phyloP scores from a whole-genome alignment of 2,329 filamentous ascomycete species.

The Exophiala aquamarina region DNA sequence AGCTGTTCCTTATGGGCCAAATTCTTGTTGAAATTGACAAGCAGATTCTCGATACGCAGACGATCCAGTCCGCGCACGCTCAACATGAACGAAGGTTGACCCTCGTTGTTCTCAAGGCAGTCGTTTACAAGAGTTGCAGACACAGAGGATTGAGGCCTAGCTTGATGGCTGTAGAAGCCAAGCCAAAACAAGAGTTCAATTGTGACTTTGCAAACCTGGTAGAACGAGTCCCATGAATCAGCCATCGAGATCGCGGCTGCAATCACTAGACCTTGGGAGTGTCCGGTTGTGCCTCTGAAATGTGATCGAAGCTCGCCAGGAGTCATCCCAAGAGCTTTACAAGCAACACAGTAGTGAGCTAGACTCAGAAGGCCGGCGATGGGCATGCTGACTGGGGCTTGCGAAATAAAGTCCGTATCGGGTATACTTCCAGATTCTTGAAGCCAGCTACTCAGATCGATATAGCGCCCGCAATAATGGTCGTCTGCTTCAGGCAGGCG shows the following conservation, averaged over 20 bases:
- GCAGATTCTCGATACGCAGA: conserved; percentile 21
- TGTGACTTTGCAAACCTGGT: conserved; percentile 29
- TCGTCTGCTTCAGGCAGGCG: background rate
- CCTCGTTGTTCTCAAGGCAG: conserved; percentile 23
- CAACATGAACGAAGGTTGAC: conserved; percentile 34
- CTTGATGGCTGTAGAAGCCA: conserved; percentile 32
- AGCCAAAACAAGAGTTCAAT: conserved; percentile 38
- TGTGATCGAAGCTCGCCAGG: conserved; percentile 33
- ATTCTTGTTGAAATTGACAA: conserved; percentile 27
- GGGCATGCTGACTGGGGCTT: conserved; percentile 41
- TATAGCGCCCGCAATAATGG: too few species aligned
- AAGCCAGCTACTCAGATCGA: background rate
- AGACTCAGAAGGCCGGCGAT: conserved; percentile 39
- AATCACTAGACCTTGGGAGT: conserved; percentile 41
- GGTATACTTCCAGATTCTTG: background rate
- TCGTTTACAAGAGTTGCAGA: conserved; percentile 3
- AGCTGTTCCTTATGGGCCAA: conserved; percentile 28
- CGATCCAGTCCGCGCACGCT: conserved; percentile 29
- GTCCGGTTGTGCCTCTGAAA: conserved; percentile 34
- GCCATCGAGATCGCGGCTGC: conserved; percentile 37
- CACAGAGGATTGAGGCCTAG: conserved; percentile 22
- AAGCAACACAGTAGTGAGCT: conserved; percentile 33
- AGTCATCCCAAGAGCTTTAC: conserved; percentile 29
- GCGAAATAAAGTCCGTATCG: conserved; percentile 33
- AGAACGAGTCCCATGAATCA: conserved; percentile 36